These are phyloP conservation scores for Colletotrichum destructivum DNA, from an alignment of 2,329 filamentous ascomycete genomes.

Conservation along the genomic window DNA sequence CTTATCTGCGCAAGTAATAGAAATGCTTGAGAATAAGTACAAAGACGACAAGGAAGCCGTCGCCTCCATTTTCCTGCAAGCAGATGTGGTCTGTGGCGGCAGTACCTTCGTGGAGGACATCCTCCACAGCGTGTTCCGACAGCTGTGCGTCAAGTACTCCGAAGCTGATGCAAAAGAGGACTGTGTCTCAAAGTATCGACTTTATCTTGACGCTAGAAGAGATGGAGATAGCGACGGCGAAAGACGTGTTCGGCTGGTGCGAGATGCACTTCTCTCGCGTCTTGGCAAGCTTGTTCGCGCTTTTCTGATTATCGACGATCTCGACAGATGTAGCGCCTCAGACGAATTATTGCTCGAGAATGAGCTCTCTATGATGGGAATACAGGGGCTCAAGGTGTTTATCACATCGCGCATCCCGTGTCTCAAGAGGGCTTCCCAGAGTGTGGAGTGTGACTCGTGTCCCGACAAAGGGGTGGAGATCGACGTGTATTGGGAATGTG, in stretches of 20 bases:
- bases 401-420: slow-evolving; percentile 16
- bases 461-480: neutral
- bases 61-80: neutral
- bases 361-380: neutral
- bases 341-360: neutral
- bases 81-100: neutral
- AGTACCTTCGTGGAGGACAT: neutral
- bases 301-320: slow-evolving; percentile 4
- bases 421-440: neutral
- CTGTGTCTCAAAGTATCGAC: neutral
- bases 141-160: neutral
- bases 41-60: neutral
- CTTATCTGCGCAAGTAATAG: neutral
- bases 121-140: neutral
- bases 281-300: slow-evolving; percentile 6
- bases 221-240: slow-evolving; percentile 5
- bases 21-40: neutral
- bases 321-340: neutral
- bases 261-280: neutral
- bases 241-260: slow-evolving; percentile 1
- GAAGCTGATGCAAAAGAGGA: neutral
- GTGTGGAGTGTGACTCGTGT: slow-evolving; percentile 8
- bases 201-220: slow-evolving; percentile 9
- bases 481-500: neutral
- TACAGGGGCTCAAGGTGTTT: slow-evolving; percentile 5